phyloP scores from a whole-genome alignment of 495 filamentous ascomycete genomes.

The Podospora comata region DNA sequence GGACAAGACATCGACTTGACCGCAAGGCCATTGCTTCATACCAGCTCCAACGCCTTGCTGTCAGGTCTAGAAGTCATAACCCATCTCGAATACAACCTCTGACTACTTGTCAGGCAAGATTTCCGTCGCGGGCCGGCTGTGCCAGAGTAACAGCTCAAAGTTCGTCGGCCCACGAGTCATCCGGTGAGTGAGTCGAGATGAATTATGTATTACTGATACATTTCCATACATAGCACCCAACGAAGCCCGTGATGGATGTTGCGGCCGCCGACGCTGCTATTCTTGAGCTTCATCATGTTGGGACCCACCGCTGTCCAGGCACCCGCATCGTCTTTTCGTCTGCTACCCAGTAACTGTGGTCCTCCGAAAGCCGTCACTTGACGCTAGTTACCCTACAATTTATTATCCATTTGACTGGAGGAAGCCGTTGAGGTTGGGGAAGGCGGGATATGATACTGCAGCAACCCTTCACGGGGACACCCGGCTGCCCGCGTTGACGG shows the following conservation, averaged over 20 bases:
- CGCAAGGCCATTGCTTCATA: background rate
- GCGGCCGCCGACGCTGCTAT: conserved; percentile 7
- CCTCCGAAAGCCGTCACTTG: background rate
- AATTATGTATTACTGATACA: background rate
- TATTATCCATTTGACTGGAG: background rate
- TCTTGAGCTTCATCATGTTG: background rate
- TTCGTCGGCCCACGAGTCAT: background rate
- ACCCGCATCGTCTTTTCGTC: background rate
- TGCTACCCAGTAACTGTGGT: background rate
- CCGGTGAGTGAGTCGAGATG: background rate
- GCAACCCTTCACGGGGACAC: background rate
- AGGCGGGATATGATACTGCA: background rate
- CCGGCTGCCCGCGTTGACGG: background rate
- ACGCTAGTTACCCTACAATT: conserved; percentile 10
- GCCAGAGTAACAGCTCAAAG: background rate
- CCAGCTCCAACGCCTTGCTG: background rate
- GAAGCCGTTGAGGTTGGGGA: conserved; percentile 4
- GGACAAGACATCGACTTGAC: background rate
- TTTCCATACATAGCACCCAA: background rate
- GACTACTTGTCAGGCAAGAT: background rate
- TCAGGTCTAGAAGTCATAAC: background rate
- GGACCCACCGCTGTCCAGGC: background rate
- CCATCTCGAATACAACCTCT: background rate
- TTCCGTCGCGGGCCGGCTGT: background rate
- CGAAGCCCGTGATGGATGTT: background rate